Conservation (phyloP, 2,329 filamentous ascomycete genomes). For the Colletotrichum liaoningense region DNA sequence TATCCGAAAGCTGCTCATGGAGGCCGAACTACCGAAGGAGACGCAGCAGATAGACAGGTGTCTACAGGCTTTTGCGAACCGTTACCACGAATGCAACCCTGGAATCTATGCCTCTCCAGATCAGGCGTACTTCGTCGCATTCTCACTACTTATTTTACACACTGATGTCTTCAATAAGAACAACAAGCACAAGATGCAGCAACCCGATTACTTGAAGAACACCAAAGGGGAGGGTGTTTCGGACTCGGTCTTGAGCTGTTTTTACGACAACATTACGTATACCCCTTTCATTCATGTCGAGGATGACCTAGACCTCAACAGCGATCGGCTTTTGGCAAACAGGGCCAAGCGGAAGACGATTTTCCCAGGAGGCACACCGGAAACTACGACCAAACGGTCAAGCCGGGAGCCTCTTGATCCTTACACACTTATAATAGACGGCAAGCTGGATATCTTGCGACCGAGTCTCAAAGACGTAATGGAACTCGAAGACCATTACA, state of each 20-base stretch:
- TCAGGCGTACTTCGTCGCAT: conserved; percentile 98
- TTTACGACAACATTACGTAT: conserved; percentile 98
- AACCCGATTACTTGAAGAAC: conserved; percentile 94
- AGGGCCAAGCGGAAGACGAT: conserved; percentile 79
- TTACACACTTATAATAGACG: conserved; percentile 92
- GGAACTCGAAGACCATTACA: conserved; percentile 91
- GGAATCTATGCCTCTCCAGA: conserved; percentile 92
- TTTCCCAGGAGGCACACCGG: conserved; percentile 73
- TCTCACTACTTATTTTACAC: conserved; percentile 94
- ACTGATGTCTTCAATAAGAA: conserved; percentile 99
- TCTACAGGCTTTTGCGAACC: conserved; percentile 92
- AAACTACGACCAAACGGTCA: conserved; percentile 69
- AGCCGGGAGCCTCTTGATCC: conserved; percentile 91
- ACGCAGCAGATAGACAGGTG: conserved; percentile 98
- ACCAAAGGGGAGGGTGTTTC: conserved; percentile 92
- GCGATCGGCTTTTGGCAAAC: conserved; percentile 76
- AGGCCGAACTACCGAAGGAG: conserved; percentile 94
- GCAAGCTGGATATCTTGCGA: conserved; percentile 83
- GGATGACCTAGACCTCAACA: conserved; percentile 85
- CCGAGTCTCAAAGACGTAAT: conserved; percentile 94
- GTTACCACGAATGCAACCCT: conserved; percentile 98
- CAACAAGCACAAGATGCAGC: conserved; percentile 99
- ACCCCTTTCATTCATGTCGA: conserved; percentile 99
- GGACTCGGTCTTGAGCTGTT: conserved; percentile 92
- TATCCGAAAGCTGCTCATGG: conserved; percentile 94